Percentiles rank a stretch among this genome's conserved stretches.
Evolutionary conservation across 2,329 filamentous ascomycete genomes (phyloP).

Genomic region (Fusarium scirpi): DNA sequence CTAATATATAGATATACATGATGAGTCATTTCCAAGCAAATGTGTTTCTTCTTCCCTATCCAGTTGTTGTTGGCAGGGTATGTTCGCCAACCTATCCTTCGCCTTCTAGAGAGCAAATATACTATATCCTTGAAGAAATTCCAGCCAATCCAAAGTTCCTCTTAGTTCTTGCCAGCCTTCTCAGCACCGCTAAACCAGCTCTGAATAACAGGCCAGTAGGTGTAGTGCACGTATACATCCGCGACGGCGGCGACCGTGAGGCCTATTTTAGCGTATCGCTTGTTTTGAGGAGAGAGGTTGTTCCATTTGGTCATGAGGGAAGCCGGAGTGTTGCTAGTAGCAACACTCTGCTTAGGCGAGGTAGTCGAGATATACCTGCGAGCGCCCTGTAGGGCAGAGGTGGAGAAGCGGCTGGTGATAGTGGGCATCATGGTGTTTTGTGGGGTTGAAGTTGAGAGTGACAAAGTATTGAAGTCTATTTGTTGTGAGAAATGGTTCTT

Average conservation of each 20-base stretch:
- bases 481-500: not conserved
- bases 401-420: constrained; percentile 36
- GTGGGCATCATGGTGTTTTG: constrained; percentile 36
- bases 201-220: constrained; percentile 44
- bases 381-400: constrained; percentile 21
- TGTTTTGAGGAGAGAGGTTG: constrained; percentile 46
- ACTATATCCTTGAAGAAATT: not conserved
- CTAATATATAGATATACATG: not conserved
- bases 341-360: constrained; percentile 13
- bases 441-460: not conserved
- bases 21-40: not conserved
- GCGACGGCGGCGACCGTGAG: constrained; percentile 30
- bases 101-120: not conserved
- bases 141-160: not conserved
- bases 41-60: not conserved
- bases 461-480: not conserved
- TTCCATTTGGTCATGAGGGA: constrained; percentile 39
- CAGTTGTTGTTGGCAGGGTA: not conserved
- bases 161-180: not conserved
- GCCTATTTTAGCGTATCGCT: constrained; percentile 44
- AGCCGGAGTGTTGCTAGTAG: not conserved
- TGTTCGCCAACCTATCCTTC: not conserved
- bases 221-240: constrained; percentile 47
- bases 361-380: constrained; percentile 44
- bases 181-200: constrained; percentile 21